phyloP scores from a whole-genome alignment of 495 filamentous ascomycete species.

The Aspergillus avenaceus region DNA sequence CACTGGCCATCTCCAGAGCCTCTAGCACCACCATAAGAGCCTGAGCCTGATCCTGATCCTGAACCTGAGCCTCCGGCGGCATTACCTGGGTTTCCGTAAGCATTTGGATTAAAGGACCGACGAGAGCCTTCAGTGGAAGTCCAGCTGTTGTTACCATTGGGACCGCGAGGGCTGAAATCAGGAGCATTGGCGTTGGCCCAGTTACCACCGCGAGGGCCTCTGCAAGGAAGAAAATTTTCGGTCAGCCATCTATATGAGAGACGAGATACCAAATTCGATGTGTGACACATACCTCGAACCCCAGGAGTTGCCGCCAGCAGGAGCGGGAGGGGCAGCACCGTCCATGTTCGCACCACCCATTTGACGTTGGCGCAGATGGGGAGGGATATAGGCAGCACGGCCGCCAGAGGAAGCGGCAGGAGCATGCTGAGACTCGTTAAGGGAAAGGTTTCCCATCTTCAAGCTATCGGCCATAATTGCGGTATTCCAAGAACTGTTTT shows the following conservation, averaged over 20 bases:
- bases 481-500: slow-evolving; percentile 26
- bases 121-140: slow-evolving; percentile 27
- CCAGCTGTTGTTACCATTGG: slow-evolving; percentile 44
- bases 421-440: slow-evolving; percentile 71
- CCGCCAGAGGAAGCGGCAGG: slow-evolving; percentile 40
- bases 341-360: slow-evolving; percentile 40
- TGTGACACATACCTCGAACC: slow-evolving; percentile 35
- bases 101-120: slow-evolving; percentile 59
- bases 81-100: slow-evolving; percentile 61
- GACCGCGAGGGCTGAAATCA: slow-evolving; percentile 61
- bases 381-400: slow-evolving; percentile 89
- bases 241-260: slow-evolving; percentile 8
- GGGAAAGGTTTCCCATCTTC: slow-evolving; percentile 79
- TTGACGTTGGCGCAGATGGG: slow-evolving; percentile 74
- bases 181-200: slow-evolving; percentile 65
- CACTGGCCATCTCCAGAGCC: slow-evolving; percentile 93
- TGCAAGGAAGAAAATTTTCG: slow-evolving; percentile 8
- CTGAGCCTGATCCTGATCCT: too few species aligned
- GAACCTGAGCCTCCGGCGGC: too few species aligned
- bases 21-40: slow-evolving; percentile 50
- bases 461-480: slow-evolving; percentile 90
- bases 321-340: slow-evolving; percentile 30
- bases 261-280: neutral
- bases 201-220: slow-evolving; percentile 57
- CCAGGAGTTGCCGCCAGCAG: slow-evolving; percentile 25